Evolutionary conservation across 257 asterid genomes (phyloP).

Genomic region (Nicotiana otophora): DNA sequence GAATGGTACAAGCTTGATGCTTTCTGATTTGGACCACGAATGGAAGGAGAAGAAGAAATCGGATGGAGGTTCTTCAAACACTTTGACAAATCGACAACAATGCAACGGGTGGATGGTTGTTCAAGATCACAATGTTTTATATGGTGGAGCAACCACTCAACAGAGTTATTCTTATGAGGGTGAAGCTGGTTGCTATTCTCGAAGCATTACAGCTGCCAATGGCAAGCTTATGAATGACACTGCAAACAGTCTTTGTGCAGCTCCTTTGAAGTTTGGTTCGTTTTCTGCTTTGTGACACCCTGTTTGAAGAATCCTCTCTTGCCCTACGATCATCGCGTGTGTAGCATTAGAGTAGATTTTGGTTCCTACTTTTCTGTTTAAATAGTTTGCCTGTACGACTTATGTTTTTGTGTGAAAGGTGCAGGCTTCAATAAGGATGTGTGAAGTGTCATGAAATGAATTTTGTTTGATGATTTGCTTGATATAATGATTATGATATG

Average conservation of each 20-base stretch:
- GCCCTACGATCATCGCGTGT: neutral
- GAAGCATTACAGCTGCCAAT: conserved; percentile 31
- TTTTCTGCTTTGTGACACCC: neutral
- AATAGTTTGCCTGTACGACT: neutral
- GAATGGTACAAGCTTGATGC: conserved; percentile 26
- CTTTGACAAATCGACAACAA: conserved; percentile 32
- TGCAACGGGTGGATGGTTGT: conserved; percentile 63
- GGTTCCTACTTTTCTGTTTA: neutral
- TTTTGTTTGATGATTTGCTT: neutral
- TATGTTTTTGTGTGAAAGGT: neutral
- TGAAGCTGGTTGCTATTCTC: conserved; percentile 33
- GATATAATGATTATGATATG: neutral
- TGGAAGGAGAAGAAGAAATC: conserved; percentile 38
- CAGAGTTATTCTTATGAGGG: conserved; percentile 35
- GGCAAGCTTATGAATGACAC: conserved; percentile 34
- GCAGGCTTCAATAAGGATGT: neutral
- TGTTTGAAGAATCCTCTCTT: neutral
- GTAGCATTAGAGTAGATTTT: neutral
- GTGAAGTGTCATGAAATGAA: neutral
- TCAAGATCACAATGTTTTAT: conserved; percentile 42
- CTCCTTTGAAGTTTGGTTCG: conserved; percentile 13
- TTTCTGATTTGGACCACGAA: conserved; percentile 36
- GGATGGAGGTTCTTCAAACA: conserved; percentile 14
- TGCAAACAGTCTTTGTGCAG: conserved; percentile 32
- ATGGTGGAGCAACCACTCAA: conserved; percentile 43